These are phyloP conservation scores for Haplosporangium gracile DNA, from an alignment of 192 early-diverging fungal genomes.

Conservation along the genomic window DNA sequence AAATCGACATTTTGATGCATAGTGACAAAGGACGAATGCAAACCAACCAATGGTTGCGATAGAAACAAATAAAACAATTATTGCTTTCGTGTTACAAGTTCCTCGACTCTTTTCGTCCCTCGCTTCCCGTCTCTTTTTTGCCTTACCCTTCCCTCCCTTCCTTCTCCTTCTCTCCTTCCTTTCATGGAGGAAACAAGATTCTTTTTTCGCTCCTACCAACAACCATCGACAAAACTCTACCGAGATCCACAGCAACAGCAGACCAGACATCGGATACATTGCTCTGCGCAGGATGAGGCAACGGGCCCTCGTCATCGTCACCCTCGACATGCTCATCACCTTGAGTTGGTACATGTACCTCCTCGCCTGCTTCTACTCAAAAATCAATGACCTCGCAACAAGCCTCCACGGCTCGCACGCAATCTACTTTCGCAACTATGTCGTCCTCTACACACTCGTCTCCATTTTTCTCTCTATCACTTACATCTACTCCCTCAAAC, in stretches of 20 bases:
- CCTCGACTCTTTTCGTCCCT: background rate
- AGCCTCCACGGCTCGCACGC: no score
- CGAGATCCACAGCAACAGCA: no score
- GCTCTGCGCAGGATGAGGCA: constrained; percentile 1
- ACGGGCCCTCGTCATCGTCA: constrained; percentile 11
- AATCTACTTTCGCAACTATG: background rate
- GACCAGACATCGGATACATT: background rate
- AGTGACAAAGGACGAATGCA: no score
- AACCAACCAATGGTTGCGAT: no score
- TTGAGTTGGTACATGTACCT: background rate
- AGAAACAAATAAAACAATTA: no score
- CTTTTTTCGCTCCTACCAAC: no score
- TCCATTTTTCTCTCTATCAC: background rate
- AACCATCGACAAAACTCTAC: no score
- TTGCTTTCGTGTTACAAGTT: no score
- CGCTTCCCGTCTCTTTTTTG: background rate
- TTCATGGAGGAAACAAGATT: background rate
- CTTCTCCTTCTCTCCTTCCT: background rate
- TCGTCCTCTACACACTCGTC: background rate
- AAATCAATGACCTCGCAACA: no score
- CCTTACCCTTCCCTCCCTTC: background rate
- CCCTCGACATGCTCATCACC: background rate
- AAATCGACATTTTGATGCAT: no score
- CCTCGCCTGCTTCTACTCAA: background rate
- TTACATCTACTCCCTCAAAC: background rate